Conservation (phyloP, 306 rosid genomes). For the Castanea crenata region DNA sequence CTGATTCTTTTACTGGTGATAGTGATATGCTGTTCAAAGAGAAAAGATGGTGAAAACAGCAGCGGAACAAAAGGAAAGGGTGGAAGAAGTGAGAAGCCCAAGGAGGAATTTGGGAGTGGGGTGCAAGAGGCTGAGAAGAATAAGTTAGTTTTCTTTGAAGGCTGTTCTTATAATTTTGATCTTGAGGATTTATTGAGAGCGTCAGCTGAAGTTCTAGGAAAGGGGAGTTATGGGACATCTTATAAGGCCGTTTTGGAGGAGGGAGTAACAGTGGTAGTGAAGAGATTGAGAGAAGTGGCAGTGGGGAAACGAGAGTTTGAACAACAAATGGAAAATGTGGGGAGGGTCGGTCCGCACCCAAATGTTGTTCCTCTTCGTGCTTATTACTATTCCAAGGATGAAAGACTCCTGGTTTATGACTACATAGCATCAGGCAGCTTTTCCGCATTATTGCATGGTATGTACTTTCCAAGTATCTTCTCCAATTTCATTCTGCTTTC, state of each 20-base stretch:
- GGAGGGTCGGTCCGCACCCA: conserved; percentile 55
- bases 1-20: conserved; percentile 38
- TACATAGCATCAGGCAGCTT: conserved; percentile 55
- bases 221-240: conserved; percentile 81
- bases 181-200: conserved; percentile 82
- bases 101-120: conserved; percentile 71
- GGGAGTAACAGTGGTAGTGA: conserved; percentile 65
- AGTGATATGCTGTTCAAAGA: conserved; percentile 52
- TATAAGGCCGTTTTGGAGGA: conserved; percentile 81
- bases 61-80: conserved; percentile 37
- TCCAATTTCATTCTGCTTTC: conserved; percentile 3
- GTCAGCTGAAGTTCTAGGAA: conserved; percentile 82
- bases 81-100: conserved; percentile 43
- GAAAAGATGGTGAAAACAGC: conserved; percentile 31
- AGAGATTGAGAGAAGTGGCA: conserved; percentile 65
- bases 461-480: conserved; percentile 8
- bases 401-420: conserved; percentile 68
- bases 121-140: conserved; percentile 78
- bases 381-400: conserved; percentile 79
- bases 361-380: conserved; percentile 65
- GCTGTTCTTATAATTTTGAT: conserved; percentile 59
- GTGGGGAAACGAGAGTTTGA: conserved; percentile 70
- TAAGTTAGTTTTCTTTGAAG: conserved; percentile 59
- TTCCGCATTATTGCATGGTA: conserved; percentile 67
- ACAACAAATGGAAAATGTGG: conserved; percentile 68